Conservation (phyloP, 2,329 filamentous ascomycete genomes). For the Nakataea oryzae region DNA sequence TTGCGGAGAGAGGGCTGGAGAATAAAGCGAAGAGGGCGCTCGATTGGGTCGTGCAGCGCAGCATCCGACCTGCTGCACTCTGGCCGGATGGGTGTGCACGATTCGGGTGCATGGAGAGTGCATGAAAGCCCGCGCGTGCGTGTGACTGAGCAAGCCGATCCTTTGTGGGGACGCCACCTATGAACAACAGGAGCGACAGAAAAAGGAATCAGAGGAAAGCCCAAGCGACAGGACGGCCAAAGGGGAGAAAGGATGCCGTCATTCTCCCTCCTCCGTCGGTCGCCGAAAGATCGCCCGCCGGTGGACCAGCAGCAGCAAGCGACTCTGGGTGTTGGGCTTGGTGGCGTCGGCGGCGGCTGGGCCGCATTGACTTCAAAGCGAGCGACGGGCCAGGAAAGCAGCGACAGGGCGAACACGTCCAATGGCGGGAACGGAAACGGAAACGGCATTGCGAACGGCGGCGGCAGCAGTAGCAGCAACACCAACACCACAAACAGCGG, state of each 20-base stretch:
- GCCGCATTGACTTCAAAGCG: background rate
- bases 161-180: background rate
- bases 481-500: background rate
- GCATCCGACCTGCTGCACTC: background rate
- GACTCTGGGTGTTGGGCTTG: background rate
- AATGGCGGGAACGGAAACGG: background rate
- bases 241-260: conserved; percentile 17
- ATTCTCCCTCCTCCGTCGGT: conserved; percentile 19
- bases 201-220: background rate
- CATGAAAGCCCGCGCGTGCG: background rate
- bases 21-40: background rate
- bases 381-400: background rate
- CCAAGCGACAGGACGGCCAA: background rate
- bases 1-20: background rate
- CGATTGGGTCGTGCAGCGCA: background rate
- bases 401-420: background rate
- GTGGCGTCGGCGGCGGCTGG: background rate
- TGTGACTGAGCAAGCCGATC: background rate
- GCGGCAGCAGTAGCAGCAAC: background rate
- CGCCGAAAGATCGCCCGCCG: conserved; percentile 10
- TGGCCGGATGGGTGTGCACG: background rate
- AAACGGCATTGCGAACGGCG: conserved; percentile 3
- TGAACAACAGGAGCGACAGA: background rate
- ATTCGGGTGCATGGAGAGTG: background rate
- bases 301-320: background rate